Evolutionary conservation across 169 alveolate species (phyloP), one percentile per base, ranked within the genome.

Genomic region (Plasmodium falciparum): DNA sequence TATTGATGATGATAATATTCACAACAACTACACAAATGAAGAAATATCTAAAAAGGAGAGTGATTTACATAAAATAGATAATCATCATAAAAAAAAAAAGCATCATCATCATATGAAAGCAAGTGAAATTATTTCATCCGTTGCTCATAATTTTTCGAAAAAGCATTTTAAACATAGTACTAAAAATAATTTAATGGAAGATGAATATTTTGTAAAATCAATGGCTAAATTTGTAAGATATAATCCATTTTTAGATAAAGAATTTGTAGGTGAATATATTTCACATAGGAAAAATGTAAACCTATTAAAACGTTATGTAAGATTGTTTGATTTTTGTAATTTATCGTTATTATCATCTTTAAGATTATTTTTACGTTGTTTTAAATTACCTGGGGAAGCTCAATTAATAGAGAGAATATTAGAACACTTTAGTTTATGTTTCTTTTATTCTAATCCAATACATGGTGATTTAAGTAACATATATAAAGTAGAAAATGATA

Each of bases 381-480:
- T 96, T 92, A 94, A 96, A 80, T 86, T 97, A 45, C 98, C 98
- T 0, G 98, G 98, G 1, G 99, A 97, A 88, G 94, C 98, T 5
- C 98, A 97, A 67, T 96, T 95, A 75, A 97, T 97, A 50, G 98
- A 97, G 75, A 88, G 99, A 74, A 95, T 97, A 71, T 93, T 97
- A 88, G 98, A 96, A 45, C 92, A 86, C 29, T 86, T 86, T 52
- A 86, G 92, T 39, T 61, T 86, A 47, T 62, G 88, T 24, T 73
- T 86, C 50, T 86, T 86, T 86, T 72, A 72, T 70, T 65, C 88
- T 11, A 86, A 70, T 49, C 92, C 92, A 7, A 86, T 86, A 47
- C 62, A 62, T 72, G 92, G 52, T 50, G 70, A 86, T n/a, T 24
- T 86, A 72, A 88, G 73, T 86, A 58, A 7, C 20, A 74, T 71